Evolutionary conservation across 2,329 filamentous ascomycete species (phyloP).

Genomic region (Alternaria brassicae): DNA sequence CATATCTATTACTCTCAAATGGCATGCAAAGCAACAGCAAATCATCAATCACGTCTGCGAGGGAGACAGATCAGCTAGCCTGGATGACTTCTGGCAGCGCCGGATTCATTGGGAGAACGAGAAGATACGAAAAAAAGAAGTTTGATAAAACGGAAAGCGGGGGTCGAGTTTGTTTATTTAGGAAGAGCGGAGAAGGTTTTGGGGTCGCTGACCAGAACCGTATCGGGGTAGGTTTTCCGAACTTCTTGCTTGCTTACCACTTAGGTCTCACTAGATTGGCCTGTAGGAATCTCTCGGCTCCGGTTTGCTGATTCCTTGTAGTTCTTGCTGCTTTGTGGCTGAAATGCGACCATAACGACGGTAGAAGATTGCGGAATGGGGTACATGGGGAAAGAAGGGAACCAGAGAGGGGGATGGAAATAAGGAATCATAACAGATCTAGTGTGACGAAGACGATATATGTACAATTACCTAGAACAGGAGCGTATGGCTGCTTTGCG

Average conservation of each 20-base stretch:
- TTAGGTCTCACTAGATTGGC: background rate
- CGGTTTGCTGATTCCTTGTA: background rate
- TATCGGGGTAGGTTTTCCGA: no score
- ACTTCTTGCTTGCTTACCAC: no score
- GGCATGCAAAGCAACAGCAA: background rate
- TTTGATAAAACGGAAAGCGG: background rate
- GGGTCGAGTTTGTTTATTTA: background rate
- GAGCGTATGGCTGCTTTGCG: no score
- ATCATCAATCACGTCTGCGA: background rate
- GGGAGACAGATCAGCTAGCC: background rate
- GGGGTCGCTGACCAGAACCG: background rate
- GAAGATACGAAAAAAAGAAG: background rate
- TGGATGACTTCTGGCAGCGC: background rate
- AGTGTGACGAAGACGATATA: background rate
- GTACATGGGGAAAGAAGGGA: background rate
- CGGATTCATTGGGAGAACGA: background rate
- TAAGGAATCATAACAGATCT: background rate
- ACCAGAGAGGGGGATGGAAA: background rate
- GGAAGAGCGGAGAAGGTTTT: background rate
- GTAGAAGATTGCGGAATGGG: background rate
- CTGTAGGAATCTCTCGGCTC: background rate
- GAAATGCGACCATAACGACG: background rate
- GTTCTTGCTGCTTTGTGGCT: background rate
- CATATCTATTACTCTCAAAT: background rate
- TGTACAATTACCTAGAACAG: no score